Percentiles rank a stretch among this genome's conserved stretches.
Conservation (phyloP, 495 filamentous ascomycete species). For the Penicillium maclennaniae region DNA sequence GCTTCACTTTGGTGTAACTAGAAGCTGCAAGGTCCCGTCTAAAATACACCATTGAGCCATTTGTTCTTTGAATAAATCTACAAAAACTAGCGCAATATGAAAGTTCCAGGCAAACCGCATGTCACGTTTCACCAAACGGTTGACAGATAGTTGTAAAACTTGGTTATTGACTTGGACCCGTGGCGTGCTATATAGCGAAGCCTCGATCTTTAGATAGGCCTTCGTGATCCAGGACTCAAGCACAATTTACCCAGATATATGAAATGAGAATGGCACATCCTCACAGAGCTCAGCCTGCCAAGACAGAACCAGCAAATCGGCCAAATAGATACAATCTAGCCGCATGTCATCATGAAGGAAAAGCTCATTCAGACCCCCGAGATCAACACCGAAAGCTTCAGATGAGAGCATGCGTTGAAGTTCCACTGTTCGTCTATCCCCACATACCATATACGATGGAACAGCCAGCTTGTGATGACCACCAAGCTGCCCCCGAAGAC, state of each 20-base stretch:
- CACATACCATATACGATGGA: neutral
- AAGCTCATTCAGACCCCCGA: neutral
- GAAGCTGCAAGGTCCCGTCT: constrained; percentile 1
- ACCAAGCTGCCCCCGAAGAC: neutral
- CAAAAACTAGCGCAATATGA: neutral
- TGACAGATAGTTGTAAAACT: neutral
- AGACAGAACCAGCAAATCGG: neutral
- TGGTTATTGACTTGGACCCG: neutral
- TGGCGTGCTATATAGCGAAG: neutral
- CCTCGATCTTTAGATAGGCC: neutral
- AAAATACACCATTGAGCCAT: neutral
- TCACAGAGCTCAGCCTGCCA: neutral
- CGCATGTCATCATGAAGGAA: neutral
- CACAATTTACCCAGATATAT: neutral
- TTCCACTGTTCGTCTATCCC: neutral
- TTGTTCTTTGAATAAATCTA: neutral
- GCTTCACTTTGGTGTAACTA: constrained; percentile 1
- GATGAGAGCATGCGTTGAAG: neutral
- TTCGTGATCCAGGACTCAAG: neutral
- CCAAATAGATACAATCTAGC: neutral
- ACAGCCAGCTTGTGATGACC: neutral
- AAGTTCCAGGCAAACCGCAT: neutral
- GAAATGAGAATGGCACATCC: neutral
- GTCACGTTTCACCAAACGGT: neutral
- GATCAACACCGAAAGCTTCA: neutral